Conservation (phyloP, 164 flowering plant species). For the Magnolia kwangsiensis region DNA sequence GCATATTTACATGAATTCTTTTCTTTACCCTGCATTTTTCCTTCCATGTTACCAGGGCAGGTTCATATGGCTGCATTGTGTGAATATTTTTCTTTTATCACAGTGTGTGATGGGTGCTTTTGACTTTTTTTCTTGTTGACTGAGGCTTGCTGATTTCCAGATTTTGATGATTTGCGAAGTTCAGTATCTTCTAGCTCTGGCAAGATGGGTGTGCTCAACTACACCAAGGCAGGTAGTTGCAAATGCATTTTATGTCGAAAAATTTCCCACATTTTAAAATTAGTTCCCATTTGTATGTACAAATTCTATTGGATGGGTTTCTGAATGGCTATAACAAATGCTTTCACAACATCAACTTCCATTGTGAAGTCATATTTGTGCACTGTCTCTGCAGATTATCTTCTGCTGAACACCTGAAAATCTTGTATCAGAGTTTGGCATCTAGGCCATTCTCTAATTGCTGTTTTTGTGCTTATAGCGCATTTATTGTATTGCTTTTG, state of each 20-base stretch:
- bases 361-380: no score
- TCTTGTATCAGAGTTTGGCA: no score
- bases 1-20: background rate
- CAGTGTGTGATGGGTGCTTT: background rate
- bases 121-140: background rate
- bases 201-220: constrained; percentile 46
- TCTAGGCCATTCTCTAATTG: no score
- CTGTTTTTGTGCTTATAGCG: no score
- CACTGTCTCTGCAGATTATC: no score
- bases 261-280: background rate
- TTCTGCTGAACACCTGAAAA: no score
- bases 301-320: background rate
- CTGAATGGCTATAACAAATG: background rate
- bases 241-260: background rate
- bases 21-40: background rate
- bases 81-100: background rate
- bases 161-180: constrained; percentile 68
- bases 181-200: constrained; percentile 36
- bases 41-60: background rate
- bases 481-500: no score
- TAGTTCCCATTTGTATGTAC: background rate
- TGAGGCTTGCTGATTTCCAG: constrained; percentile 31
- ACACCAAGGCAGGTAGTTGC: constrained; percentile 78
- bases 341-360: no score
- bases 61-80: background rate